Evolutionary conservation across 352 stramenopile genomes (phyloP), one percentile per base, ranked within the genome.

Genomic region (Phytophthora sansomeana): DNA sequence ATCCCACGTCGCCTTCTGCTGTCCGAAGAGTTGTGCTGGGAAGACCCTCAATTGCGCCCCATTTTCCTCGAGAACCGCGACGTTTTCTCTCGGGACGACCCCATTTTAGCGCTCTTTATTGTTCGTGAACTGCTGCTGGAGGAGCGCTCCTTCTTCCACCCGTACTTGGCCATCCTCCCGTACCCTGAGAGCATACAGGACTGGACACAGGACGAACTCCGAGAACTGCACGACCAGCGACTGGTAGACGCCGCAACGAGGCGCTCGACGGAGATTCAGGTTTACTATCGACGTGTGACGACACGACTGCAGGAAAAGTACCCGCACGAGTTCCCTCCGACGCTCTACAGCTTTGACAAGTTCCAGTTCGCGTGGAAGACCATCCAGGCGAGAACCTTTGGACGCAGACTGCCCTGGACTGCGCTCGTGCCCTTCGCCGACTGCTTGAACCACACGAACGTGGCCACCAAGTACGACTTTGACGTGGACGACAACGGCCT

Each of bases 371-470:
- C 89, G 33, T 98, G 89, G 88, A 91, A 95, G 58, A 93, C 86
- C 10, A 88, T 98, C 53, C 90, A 97, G 58, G 87, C 93, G 33
- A 79, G 93, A n/a, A 93, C 92, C 3, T 98, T 98, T 57, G 93
- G 93, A 2, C 82, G 91, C 7, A 81, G 90, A 3, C 72, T 98
- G 60, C 92, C 90, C 16, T 98, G 90, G 89, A 97, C 89, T 6
- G 74, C 90, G 4, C 79, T 98, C 41, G 93, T 98, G 35, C 93
- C 93, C 6, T 94, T 98, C 54, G 93, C 92, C 6, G 93, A 98
- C 74, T 97, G 87, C 48, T 74, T 98, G 13, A 98, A 98, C 62
- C 93, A 98, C 69, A 67, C 64, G 35, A 98, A 98, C 64, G 80
- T 97, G 2, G 79, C 85, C 30, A 97, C 89, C 10, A 96, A 93